phyloP scores from a whole-genome alignment of 441 rosid genomes.

The Kokia cookei region DNA sequence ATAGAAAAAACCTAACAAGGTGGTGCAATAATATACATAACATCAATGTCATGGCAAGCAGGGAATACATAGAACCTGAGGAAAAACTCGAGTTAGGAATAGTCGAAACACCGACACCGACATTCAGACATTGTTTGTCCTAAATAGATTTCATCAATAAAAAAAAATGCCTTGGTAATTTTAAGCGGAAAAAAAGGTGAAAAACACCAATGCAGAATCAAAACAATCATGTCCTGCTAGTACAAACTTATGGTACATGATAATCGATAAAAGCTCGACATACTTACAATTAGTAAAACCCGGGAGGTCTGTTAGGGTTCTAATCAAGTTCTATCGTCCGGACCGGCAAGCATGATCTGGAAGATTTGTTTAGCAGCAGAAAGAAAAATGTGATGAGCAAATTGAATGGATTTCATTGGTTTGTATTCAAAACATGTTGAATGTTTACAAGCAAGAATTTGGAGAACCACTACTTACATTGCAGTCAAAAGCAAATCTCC shows the following conservation, averaged over 20 bases:
- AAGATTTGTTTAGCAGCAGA: neutral
- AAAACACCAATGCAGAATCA: neutral
- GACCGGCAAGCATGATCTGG: constrained; percentile 80
- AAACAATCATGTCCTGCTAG: neutral
- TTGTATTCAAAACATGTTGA: neutral
- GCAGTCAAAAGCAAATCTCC: constrained; percentile 91
- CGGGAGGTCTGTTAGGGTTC: constrained; percentile 20
- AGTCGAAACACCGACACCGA: too few species aligned
- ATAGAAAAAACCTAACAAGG: too few species aligned
- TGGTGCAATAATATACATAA: too few species aligned
- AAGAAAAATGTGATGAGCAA: neutral
- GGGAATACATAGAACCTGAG: too few species aligned
- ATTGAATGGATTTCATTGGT: neutral
- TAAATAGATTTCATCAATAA: neutral
- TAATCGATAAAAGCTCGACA: neutral
- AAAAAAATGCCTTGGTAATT: neutral
- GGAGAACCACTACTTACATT: constrained; percentile 50
- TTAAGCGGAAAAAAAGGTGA: neutral
- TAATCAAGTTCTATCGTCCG: constrained; percentile 61
- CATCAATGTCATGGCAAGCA: too few species aligned
- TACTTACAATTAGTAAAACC: constrained; percentile 38
- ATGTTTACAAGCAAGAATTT: neutral
- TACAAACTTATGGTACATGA: neutral
- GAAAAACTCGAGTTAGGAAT: too few species aligned
- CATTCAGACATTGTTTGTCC: too few species aligned